Base-by-base conservation (phyloP, 305 asterid genomes). In the Solanum hybrid region DNA sequence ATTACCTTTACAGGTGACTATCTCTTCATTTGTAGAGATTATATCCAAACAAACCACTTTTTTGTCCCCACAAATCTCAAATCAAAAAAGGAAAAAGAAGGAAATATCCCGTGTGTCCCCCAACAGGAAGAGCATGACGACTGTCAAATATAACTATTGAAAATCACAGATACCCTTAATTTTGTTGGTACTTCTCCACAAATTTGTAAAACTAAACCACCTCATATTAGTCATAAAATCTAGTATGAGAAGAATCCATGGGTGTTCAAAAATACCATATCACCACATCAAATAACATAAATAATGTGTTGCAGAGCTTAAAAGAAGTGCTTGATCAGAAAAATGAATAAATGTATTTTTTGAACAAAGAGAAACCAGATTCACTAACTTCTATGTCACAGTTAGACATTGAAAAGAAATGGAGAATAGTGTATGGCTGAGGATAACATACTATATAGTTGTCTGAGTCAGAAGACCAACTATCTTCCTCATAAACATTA, bases 401-500 rank as follows among this genome's bases (percentile, higher is more conserved):
- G 26, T 81, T 42, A 26, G 86, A 26, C 36, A 72, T 4, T 34
- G 84, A 64, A 45, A n/a, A 86, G 80, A 19, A 72, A 32, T 40
- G 26, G 31, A 35, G 56, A 71, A 77, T 15, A 86, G 81, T 88
- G 87, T 34, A 87, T 85, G 80, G 66, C 19, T 89, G 82, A 78
- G 36, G 40, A 89, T 36, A 86, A 71, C 94, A 86, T 92, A 94
- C 95, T 72, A 87, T 32, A 87, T 94, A 96, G 75, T 90, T 84
- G 29, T 92, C 98, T 14, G 66, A 80, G 66, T 80, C 86, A 27
- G 36, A 80, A 38, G 95, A 92, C 94, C 94, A 94, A 91, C 92
- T 92, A 73, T 93, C 97, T 32, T 89, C 14, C 32, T 94, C 98
- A 1, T 96, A 94, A 56, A 92, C 82, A 90, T 92, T 93, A 87